A percentile compares a stretch with the other conserved stretches of the same genome.
Evolutionary conservation across 768 basidiomycete species (phyloP).

Genomic region (Leccinum truebloodii): DNA sequence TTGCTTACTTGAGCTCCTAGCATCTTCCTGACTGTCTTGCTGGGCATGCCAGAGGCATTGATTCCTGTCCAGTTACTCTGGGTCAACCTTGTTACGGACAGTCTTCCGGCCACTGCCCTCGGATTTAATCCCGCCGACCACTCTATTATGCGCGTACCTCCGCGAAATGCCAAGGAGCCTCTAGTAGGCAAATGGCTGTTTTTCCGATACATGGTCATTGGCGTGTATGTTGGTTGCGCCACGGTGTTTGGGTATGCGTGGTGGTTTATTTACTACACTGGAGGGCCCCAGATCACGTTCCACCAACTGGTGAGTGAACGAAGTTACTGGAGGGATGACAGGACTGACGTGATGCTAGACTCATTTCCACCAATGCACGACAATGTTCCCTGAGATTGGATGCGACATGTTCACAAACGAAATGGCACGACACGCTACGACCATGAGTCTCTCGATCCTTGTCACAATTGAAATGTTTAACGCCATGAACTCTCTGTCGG

Average conservation of each 20-base stretch:
- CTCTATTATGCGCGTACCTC: conserved; percentile 94
- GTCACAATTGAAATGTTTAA: conserved; percentile 98
- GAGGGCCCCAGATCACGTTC: conserved; percentile 92
- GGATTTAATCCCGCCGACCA: conserved; percentile 98
- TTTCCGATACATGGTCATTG: conserved; percentile 93
- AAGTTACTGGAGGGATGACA: not conserved
- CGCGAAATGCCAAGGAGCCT: conserved; percentile 86
- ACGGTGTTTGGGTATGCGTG: conserved; percentile 98
- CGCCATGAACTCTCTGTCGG: conserved; percentile 96
- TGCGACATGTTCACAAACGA: conserved; percentile 94
- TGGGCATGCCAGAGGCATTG: conserved; percentile 99
- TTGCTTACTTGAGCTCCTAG: conserved; percentile 35
- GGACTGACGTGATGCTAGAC: conserved; percentile 52
- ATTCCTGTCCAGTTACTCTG: conserved; percentile 98
- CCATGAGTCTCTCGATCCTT: conserved; percentile 94
- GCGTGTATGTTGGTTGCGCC: conserved; percentile 90
- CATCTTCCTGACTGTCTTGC: conserved; percentile 95
- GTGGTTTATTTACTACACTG: conserved; percentile 95
- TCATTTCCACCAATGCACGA: conserved; percentile 91
- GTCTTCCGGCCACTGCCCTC: conserved; percentile 93
- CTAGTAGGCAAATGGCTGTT: conserved; percentile 93
- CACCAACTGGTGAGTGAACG: conserved; percentile 78
- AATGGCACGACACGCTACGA: conserved; percentile 86
- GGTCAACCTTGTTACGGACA: conserved; percentile 98
- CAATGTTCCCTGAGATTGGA: conserved; percentile 84